Conservation (phyloP, 768 basidiomycete species). For the Termitomyces sp. region DNA sequence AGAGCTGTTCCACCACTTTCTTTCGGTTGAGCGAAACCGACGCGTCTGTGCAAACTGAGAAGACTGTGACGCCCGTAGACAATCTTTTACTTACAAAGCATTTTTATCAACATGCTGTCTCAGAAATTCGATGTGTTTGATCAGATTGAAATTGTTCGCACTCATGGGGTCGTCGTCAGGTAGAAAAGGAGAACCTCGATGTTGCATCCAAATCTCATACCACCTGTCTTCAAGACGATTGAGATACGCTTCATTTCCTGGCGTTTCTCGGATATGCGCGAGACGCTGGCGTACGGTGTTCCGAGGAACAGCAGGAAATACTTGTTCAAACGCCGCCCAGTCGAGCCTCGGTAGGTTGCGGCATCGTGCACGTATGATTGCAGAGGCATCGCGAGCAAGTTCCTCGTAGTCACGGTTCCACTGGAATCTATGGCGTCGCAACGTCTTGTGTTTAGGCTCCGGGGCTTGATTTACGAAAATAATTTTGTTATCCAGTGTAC, state of each 20-base stretch:
- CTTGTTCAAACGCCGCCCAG: constrained; percentile 68
- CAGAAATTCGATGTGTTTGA: constrained; percentile 77
- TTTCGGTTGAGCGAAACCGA: constrained; percentile 50
- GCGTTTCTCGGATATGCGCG: constrained; percentile 50
- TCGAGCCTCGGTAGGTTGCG: constrained; percentile 56
- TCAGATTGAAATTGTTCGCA: constrained; percentile 72
- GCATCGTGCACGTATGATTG: constrained; percentile 77
- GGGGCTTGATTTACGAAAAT: constrained; percentile 2
- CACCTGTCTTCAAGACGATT: constrained; percentile 78
- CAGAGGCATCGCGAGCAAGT: constrained; percentile 77
- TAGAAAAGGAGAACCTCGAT: constrained; percentile 61
- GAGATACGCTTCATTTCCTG: constrained; percentile 70
- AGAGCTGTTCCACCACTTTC: constrained; percentile 30
- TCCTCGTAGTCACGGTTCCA: constrained; percentile 91
- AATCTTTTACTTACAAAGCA: constrained; percentile 59
- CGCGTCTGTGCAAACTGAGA: constrained; percentile 41
- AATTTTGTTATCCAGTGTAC: not conserved
- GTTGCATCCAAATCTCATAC: constrained; percentile 70
- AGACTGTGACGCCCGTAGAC: not conserved
- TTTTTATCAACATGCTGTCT: constrained; percentile 82
- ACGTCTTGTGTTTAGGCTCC: constrained; percentile 17
- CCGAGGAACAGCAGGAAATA: constrained; percentile 73
- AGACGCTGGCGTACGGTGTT: constrained; percentile 71
- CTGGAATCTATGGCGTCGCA: constrained; percentile 63
- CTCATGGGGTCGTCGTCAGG: constrained; percentile 68